Evolutionary conservation across 2,329 filamentous ascomycete genomes (phyloP).

Genomic region (Trichothecium roseum): DNA sequence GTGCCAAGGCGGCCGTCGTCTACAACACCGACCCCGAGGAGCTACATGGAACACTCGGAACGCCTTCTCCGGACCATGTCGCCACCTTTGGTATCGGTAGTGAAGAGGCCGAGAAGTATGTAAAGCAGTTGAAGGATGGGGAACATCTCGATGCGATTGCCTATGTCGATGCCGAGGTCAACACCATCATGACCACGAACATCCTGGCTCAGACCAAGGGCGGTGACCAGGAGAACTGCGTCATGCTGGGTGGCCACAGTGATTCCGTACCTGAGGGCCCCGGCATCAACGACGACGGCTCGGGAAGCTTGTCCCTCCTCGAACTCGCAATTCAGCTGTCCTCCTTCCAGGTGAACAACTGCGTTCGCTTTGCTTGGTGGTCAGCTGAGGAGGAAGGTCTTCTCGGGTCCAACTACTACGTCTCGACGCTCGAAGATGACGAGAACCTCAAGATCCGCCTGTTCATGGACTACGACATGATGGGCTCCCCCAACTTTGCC

Average conservation of each 20-base stretch:
- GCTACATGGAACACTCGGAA: slow-evolving; percentile 59
- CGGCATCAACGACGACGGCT: slow-evolving; percentile 72
- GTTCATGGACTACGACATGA: slow-evolving; percentile 64
- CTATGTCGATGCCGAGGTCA: slow-evolving; percentile 48
- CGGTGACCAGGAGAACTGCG: slow-evolving; percentile 52
- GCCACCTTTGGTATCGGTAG: slow-evolving; percentile 59
- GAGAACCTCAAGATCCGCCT: slow-evolving; percentile 54
- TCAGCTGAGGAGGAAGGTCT: slow-evolving; percentile 57
- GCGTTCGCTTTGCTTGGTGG: slow-evolving; percentile 60
- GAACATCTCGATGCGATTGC: slow-evolving; percentile 41
- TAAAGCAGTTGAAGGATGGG: slow-evolving; percentile 42
- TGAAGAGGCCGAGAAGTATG: slow-evolving; percentile 44
- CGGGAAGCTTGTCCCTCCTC: slow-evolving; percentile 51
- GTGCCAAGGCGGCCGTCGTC: slow-evolving; percentile 60
- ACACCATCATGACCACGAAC: slow-evolving; percentile 44
- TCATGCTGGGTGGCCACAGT: slow-evolving; percentile 55
- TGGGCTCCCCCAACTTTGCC: slow-evolving; percentile 55
- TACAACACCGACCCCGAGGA: slow-evolving; percentile 61
- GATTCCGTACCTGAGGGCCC: slow-evolving; percentile 54
- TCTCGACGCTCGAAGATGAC: slow-evolving; percentile 38
- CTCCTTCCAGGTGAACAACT: slow-evolving; percentile 50
- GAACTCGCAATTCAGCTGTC: slow-evolving; percentile 51
- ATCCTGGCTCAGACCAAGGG: slow-evolving; percentile 51
- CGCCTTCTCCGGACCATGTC: slow-evolving; percentile 46
- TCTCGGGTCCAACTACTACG: slow-evolving; percentile 53